Evolutionary conservation across 1,284 basidiomycete species (phyloP).

Genomic region (Trichosporon sp.): DNA sequence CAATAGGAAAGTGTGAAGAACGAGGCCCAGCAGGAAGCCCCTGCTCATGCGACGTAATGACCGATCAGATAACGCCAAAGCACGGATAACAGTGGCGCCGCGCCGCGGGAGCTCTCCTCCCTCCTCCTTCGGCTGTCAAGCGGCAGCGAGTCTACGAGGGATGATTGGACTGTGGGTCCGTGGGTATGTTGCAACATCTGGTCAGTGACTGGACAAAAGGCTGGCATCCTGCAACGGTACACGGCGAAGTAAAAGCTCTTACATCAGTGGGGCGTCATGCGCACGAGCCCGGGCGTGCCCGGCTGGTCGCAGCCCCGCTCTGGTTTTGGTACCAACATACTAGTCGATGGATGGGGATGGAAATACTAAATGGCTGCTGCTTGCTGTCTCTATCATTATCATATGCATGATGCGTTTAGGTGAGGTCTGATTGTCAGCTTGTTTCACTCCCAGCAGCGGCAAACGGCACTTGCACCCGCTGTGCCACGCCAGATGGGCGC

Average conservation of each 20-base stretch:
- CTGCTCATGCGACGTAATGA: not conserved
- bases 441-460: too few species aligned
- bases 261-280: constrained; percentile 9
- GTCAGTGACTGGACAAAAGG: constrained; percentile 9
- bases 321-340: constrained; percentile 14
- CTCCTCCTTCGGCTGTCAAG: not conserved
- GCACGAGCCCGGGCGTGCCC: constrained; percentile 1
- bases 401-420: constrained; percentile 15
- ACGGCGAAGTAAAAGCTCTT: not conserved
- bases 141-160: not conserved
- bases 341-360: constrained; percentile 12
- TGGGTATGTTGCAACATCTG: not conserved
- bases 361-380: constrained; percentile 16
- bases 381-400: constrained; percentile 18
- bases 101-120: not conserved
- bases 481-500: not conserved
- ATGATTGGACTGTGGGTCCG: not conserved
- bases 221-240: not conserved
- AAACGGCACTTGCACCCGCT: not conserved
- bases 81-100: not conserved
- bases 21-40: not conserved
- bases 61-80: constrained; percentile 6
- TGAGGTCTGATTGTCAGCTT: constrained; percentile 16
- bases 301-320: not conserved
- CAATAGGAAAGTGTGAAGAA: not conserved